Base-by-base conservation (phyloP, 768 basidiomycete species). In the Agrocybe pediades region DNA sequence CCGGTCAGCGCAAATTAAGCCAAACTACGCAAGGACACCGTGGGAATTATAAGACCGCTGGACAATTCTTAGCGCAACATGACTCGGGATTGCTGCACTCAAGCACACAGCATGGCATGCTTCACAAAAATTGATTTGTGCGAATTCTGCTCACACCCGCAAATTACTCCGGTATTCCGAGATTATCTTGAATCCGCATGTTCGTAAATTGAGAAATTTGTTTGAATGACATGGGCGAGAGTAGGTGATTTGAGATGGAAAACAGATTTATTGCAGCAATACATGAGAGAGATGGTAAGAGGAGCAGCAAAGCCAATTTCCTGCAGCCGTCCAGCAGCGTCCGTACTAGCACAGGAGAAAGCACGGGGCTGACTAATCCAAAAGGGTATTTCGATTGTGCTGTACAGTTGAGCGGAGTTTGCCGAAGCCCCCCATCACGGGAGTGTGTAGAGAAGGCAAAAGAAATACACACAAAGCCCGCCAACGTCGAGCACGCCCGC, bases 401-500 rank as follows among this genome's bases (percentile, higher is more conserved):
- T 79, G 65, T 74, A 79, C 65, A 79, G 76, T 75, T 75, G 25
- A 46, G 33, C 72, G 75, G 74, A 17, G 58, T 33, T 45, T 63
- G 63, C 75, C 76, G 76, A 70, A 73, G 71, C 72, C 72, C 59
- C 33, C 71, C 65, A 46, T 47, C 54, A 57, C 36, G 57, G 52
- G 44, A 54, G 50, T 51, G 50, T 54, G 51, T 49, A 43, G 49
- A 49, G 53, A 55, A 65, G n/a, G 62, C 67, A 57, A 70, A 66
- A 70, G 60, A 63, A 63, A 71, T 78, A 74, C 70, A 78, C 78
- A 75, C 71, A 69, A 71, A 71, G 70, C 65, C 49, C 77, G 73
- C 71, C 75, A 77, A 74, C 75, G 74, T 74, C 76, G 78, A 68
- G 65, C 60, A 61, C 75, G 72, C 72, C 73, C 73, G 73, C 74